Evolutionary conservation across 75 land plant genomes (phyloP), one percentile per base, ranked within the genome.

Genomic region (Gnetum montanum): DNA sequence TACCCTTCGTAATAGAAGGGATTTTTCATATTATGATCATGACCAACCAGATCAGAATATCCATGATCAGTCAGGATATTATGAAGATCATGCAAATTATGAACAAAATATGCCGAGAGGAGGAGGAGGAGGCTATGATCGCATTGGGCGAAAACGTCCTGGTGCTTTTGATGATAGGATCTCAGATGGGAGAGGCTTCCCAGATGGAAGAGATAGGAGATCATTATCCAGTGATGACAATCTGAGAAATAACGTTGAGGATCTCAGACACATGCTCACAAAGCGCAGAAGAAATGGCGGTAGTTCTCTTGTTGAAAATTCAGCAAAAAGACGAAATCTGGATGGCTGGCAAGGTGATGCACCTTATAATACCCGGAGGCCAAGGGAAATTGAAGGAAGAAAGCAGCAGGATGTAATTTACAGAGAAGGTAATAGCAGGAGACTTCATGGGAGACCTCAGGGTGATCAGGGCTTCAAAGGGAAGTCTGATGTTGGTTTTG

Each of bases 1-100:
- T n/a, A n/a, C n/a, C n/a, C n/a, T n/a, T n/a, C n/a, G n/a, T n/a
- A n/a, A n/a, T n/a, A n/a, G n/a, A n/a, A n/a, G n/a, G n/a, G n/a
- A n/a, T n/a, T n/a, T n/a, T n/a, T n/a, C 57, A 43, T 49, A 37
- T 8, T 61, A 54, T 61, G 63, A 52, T 54, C 55, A 52, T 54
- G 64, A 64, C n/a, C n/a, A n/a, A n/a, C n/a, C n/a, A n/a, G n/a
- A n/a, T n/a, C n/a, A n/a, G 40, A 60, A 46, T 7, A 27, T 52
- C 31, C 59, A 46, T 60, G 68, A 69, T 13, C 49, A 36, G 15
- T 12, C 19, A 7, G 34, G 41, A 15, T 63, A 55, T 40, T 36
- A 28, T 2, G 48, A 64, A 6, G 54, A 15, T 53, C 36, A 36
- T 31, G n/a, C n/a, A n/a, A n/a, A n/a, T n/a, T n/a, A n/a, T n/a